A percentile compares a stretch with the other conserved stretches of the same genome.
phyloP scores from a whole-genome alignment of 768 basidiomycete species.

The Termitomyces sp. region DNA sequence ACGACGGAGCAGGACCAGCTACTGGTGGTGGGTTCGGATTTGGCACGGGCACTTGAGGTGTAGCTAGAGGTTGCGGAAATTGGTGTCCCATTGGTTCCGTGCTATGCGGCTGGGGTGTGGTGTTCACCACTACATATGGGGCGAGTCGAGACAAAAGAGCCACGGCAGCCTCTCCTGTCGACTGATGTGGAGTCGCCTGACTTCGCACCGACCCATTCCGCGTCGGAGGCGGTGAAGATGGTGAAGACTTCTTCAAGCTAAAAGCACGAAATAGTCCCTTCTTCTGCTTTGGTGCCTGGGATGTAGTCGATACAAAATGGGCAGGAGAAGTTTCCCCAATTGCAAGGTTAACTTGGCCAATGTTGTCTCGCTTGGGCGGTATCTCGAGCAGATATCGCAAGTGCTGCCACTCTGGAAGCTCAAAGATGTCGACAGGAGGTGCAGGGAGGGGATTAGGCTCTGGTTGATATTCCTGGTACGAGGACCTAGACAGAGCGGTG shows the following conservation, averaged over 20 bases:
- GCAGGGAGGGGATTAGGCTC: conserved; percentile 1
- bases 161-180: neutral
- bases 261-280: neutral
- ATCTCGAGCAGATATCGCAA: conserved; percentile 3
- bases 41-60: neutral
- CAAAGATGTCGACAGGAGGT: conserved; percentile 37
- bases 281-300: neutral
- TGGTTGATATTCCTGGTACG: neutral
- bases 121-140: neutral
- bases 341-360: neutral
- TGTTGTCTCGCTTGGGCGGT: neutral
- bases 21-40: neutral
- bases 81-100: neutral
- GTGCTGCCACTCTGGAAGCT: conserved; percentile 42
- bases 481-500: neutral
- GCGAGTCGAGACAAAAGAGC: neutral
- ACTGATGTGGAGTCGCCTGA: neutral
- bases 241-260: neutral
- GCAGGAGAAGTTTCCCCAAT: neutral
- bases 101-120: neutral
- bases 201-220: neutral
- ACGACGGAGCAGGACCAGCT: neutral
- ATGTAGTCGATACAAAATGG: neutral
- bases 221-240: neutral
- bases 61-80: neutral